phyloP scores from a whole-genome alignment of 352 stramenopile genomes.

The Globisporangium barbulae region DNA sequence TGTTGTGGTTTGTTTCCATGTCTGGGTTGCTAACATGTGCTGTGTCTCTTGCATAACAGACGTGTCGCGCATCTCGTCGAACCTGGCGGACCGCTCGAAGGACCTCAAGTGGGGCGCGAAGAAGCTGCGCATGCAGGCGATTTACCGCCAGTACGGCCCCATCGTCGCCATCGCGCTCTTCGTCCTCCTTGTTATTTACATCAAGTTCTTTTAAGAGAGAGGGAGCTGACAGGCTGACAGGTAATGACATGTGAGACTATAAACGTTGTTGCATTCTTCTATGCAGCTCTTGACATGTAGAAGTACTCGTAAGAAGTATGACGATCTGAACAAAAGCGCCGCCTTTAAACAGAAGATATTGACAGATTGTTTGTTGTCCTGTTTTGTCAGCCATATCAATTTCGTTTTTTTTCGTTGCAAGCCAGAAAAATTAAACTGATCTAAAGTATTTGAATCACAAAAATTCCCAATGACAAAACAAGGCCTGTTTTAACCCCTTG shows the following conservation, averaged over 20 bases:
- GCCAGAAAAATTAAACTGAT: no score
- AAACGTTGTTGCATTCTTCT: background rate
- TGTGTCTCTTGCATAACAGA: slow-evolving; percentile 32
- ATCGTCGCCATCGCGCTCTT: slow-evolving; percentile 81
- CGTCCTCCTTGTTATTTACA: slow-evolving; percentile 88
- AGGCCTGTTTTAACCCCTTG: no score
- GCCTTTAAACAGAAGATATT: no score
- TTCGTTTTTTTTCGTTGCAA: no score
- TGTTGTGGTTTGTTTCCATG: background rate
- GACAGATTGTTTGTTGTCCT: no score
- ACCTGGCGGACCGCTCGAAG: slow-evolving; percentile 91
- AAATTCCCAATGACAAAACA: no score
- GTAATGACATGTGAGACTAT: background rate
- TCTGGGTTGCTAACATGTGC: background rate
- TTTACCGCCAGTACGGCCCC: slow-evolving; percentile 86
- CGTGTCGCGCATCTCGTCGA: slow-evolving; percentile 87
- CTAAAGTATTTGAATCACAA: no score
- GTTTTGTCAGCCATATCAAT: no score
- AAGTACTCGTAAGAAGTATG: no score
- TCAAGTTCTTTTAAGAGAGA: slow-evolving; percentile 82
- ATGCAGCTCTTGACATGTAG: no score
- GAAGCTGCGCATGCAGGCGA: slow-evolving; percentile 88
- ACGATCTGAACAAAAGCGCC: no score
- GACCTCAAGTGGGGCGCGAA: slow-evolving; percentile 98
- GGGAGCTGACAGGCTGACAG: background rate